Percentiles rank a stretch among this genome's conserved stretches.
These are phyloP conservation scores for Citrus sinensis DNA, from an alignment of 345 rosid species.

Conservation along the genomic window DNA sequence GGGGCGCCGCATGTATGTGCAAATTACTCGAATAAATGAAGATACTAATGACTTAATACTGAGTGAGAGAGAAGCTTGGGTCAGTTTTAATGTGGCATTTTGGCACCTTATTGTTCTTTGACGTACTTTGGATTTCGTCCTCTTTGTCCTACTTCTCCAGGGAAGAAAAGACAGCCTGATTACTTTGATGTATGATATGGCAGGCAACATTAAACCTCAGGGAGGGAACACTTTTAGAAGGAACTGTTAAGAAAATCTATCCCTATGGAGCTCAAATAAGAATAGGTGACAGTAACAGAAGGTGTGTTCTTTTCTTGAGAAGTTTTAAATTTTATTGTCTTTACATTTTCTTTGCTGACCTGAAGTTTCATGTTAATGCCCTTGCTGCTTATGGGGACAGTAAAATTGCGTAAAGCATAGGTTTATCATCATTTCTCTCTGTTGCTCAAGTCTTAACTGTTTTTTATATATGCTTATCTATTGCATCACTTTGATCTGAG, in stretches of 20 bases:
- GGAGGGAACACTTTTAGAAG: slow-evolving; percentile 90
- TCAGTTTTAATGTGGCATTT: slow-evolving; percentile 23
- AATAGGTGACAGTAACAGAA: slow-evolving; percentile 76
- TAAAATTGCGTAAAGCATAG: neutral
- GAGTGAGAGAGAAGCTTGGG: slow-evolving; percentile 88
- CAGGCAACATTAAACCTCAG: slow-evolving; percentile 74
- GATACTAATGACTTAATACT: slow-evolving; percentile 71
- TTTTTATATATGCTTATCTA: neutral
- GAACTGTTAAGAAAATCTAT: slow-evolving; percentile 66
- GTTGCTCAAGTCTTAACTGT: neutral
- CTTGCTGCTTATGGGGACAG: neutral
- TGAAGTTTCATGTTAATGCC: neutral
- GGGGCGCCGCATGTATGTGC: slow-evolving; percentile 52
- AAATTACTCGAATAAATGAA: slow-evolving; percentile 62
- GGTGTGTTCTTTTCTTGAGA: slow-evolving; percentile 34
- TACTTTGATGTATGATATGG: slow-evolving; percentile 14
- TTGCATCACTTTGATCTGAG: neutral
- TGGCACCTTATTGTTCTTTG: neutral
- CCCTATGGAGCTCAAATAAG: slow-evolving; percentile 91
- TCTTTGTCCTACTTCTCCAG: neutral
- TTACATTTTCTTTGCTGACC: neutral
- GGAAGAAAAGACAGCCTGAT: slow-evolving; percentile 6
- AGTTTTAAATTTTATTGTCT: neutral
- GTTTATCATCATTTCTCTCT: neutral
- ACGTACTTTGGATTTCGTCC: neutral